Evolutionary conservation across 805 yeast genomes (phyloP), one percentile per base, ranked within the genome.

Genomic region (Cyberlindnera samutprakarnensis): DNA sequence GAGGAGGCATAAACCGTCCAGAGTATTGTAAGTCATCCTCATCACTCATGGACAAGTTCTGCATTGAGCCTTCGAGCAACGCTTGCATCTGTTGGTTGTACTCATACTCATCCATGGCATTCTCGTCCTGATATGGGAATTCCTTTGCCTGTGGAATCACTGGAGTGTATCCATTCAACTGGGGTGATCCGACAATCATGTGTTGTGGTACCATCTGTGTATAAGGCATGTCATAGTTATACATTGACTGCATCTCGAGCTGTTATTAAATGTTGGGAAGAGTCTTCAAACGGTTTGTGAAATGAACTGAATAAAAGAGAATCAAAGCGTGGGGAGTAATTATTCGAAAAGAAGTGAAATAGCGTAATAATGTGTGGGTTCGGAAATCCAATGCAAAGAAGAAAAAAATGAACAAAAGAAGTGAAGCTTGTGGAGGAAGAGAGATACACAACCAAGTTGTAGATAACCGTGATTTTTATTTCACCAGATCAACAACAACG

Each of bases 131-230:
- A 18, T 27, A 14, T 9, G 24, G 7, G 9, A 14, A 12, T 9
- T 18, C 12, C 21, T 18, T 14, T 18, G 28, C 30, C 10, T 26
- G 22, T 13, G 36, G 13, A 23, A 31, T 23, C 23, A 27, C 15
- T 26, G 38, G 9, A 29, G 35, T 22, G 30, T 35, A 28, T 25
- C 41, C 38, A 18, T 33, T 28, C 28, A 36, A 36, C 9, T 32
- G 46, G 4, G 52, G 51, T 1, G 54, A 44, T 25, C 36, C 38
- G 19, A 50, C 39, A 11, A 49, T 28, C 25, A 49, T 27, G 28
- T 47, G 51, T 32, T 50, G 55, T 5, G 51, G 48, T 3, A 45
- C 41, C 31, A 50, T 23, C 6, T 47, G 46, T 2, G 46, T 35
- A 31, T 43, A 50, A 16, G 48, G 36, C 20, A 46, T 23, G 10